Base-by-base conservation (phyloP, 129 eudicot species). In the Flaveria sonorensis region DNA sequence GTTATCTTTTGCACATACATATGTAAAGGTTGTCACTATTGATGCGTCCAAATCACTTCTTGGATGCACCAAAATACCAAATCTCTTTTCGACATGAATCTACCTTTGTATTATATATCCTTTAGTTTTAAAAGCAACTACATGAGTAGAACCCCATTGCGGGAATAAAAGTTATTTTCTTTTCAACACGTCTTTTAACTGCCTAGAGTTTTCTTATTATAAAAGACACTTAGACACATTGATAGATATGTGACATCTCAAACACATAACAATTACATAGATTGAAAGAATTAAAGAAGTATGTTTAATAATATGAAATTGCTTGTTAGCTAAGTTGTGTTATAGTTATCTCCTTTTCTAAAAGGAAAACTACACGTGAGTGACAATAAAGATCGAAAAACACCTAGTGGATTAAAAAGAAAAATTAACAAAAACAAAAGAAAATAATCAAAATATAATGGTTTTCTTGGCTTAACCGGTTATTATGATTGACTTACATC, bases 111-210 rank as follows among this genome's bases (percentile, higher is more conserved):
- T 45, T 15, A 45, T 45, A 45, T 46, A 56, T 81, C 75, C 21
- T 81, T 67, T 67, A 66, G 15, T 45, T 19, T 19, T 4, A 7
- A 69, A 81, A 74, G 70, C 64, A 45, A 26, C 26, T 3, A 19
- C 63, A 56, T 36, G 80, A 74, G 71, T 81, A 15, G 76, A 81
- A 74, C 20, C 48, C 46, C 76, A 19, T 68, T 43, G 62, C 4
- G 3, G 8, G 15, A 52, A 65, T 57, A 51, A 72, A 80, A 53
- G 61, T 7, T 28, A 48, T 50, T 13, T 65, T 26, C 48, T 52
- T 79, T 63, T n/a, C 2, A 4, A 42, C 40, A 8, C 20, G 18
- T 13, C 32, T 42, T 50, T 78, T 74, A 66, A 74, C 71, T 23
- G 36, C 20, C 45, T 14, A 21, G 36, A 8, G 39, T 64, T 63